A percentile compares a stretch with the other conserved stretches of the same genome.
These are phyloP conservation scores for Paraglomus occultum DNA, from an alignment of 192 early-diverging fungal species.

Conservation along the genomic window DNA sequence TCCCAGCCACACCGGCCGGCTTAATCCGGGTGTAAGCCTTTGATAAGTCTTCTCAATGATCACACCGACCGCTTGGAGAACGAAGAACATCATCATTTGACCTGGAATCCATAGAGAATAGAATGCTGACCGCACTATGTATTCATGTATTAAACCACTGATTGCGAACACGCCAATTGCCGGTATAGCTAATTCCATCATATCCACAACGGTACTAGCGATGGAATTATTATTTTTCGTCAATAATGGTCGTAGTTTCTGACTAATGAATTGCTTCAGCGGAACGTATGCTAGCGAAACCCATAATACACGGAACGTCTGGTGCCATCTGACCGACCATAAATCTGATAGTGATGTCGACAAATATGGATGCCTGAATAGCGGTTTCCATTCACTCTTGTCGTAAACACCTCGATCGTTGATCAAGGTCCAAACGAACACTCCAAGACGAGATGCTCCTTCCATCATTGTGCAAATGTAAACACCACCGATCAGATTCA, in stretches of 20 bases:
- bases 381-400: background rate
- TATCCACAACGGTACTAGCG: background rate
- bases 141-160: conserved; percentile 19
- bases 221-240: background rate
- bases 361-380: background rate
- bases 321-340: conserved; percentile 16
- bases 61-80: background rate
- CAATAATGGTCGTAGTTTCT: background rate
- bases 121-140: background rate
- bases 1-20: background rate
- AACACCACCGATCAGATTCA: too few species aligned
- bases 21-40: background rate
- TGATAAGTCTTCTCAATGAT: background rate
- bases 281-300: conserved; percentile 2
- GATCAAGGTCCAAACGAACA: too few species aligned
- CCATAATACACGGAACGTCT: background rate
- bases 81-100: conserved; percentile 1
- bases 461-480: too few species aligned
- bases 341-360: conserved; percentile 6
- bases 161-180: conserved; percentile 7
- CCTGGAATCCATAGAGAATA: conserved; percentile 13
- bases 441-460: too few species aligned
- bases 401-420: background rate
- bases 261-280: background rate
- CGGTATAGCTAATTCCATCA: conserved; percentile 4